Percentiles rank a stretch among this genome's conserved stretches.
Conservation (phyloP, 2,329 filamentous ascomycete species). For the Trichoderma guizhouense region DNA sequence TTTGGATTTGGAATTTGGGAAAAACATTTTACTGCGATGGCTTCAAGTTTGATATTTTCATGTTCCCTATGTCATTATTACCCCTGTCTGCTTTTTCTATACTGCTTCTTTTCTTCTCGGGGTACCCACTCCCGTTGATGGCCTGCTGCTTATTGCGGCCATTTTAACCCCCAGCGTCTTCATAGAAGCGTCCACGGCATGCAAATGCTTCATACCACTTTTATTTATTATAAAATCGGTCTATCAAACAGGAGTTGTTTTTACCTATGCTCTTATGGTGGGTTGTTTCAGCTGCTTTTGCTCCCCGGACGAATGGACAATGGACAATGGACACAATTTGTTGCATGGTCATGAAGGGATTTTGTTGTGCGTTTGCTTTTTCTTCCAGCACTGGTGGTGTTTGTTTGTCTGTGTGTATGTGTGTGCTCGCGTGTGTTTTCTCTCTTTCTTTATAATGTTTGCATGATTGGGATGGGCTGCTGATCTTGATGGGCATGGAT, state of each 20-base stretch:
- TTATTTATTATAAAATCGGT: neutral
- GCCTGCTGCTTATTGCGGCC: neutral
- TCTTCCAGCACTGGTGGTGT: neutral
- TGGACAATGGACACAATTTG: neutral
- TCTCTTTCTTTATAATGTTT: neutral
- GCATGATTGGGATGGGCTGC: constrained; percentile 7
- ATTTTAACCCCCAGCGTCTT: neutral
- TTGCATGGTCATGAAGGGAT: neutral
- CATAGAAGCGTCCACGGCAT: constrained; percentile 12
- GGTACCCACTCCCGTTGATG: neutral
- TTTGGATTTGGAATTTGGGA: neutral
- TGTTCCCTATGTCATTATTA: neutral
- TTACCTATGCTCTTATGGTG: neutral
- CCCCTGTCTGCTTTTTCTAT: neutral
- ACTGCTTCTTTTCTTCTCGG: neutral
- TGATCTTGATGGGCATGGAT: constrained; percentile 2
- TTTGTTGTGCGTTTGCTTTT: neutral
- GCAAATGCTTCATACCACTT: constrained; percentile 9
- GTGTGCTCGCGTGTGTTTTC: neutral
- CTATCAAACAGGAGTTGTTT: neutral
- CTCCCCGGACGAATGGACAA: neutral
- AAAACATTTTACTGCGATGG: neutral
- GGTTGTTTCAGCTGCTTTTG: neutral
- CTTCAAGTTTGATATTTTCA: constrained; percentile 3
- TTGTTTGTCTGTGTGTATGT: no score